These are phyloP conservation scores for Colletotrichum sp. DNA, from an alignment of 2,329 filamentous ascomycete species.

Conservation along the genomic window DNA sequence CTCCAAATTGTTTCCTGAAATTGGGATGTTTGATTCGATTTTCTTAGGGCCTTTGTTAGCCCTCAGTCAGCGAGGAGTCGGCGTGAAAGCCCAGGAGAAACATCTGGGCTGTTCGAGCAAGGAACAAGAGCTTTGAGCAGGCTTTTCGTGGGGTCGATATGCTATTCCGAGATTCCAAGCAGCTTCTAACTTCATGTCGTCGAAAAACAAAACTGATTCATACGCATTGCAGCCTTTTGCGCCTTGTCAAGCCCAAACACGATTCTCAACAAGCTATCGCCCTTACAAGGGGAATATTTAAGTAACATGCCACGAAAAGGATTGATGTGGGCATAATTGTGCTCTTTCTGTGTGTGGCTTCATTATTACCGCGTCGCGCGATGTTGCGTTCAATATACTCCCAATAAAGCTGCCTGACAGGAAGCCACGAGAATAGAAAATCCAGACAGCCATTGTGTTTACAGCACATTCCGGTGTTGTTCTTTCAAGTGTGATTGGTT, in stretches of 20 bases:
- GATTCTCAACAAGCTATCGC: not conserved
- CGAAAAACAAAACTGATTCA: not conserved
- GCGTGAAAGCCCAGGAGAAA: not conserved
- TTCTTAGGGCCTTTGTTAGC: not conserved
- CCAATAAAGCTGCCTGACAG: not conserved
- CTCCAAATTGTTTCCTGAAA: not conserved
- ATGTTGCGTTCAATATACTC: not conserved
- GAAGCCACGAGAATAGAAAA: not conserved
- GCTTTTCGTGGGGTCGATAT: not conserved
- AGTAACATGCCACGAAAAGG: not conserved
- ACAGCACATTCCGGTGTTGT: not conserved
- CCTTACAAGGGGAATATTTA: not conserved
- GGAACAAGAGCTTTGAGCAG: not conserved
- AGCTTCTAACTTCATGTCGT: not conserved
- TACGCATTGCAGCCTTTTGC: not conserved
- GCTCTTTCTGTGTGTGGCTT: accelerated
- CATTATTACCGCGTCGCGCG: not conserved
- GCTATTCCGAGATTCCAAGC: accelerated
- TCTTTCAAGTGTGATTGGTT: not conserved
- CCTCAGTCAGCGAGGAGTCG: not conserved
- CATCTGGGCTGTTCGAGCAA: not conserved
- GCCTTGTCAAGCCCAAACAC: not conserved
- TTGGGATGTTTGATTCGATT: not conserved
- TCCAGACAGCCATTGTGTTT: accelerated
- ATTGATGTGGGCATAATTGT: not conserved